Evolutionary conservation across 148 eudicot genomes (phyloP).

Genomic region (Fagopyrum tataricum): DNA sequence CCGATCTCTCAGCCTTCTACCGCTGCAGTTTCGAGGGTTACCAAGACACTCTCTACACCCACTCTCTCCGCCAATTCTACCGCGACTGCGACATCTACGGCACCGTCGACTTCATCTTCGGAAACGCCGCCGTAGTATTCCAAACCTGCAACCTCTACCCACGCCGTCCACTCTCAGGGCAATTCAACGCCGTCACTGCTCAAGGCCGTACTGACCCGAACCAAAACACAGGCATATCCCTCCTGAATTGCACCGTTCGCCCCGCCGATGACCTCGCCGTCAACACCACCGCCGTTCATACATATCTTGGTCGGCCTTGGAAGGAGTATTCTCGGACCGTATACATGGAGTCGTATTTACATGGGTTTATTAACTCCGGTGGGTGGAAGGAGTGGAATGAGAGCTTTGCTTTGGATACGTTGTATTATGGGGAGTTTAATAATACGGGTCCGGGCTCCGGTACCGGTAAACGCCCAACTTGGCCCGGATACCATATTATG

Average conservation of each 20-base stretch:
- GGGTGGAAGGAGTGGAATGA: conserved; percentile 37
- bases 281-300: neutral
- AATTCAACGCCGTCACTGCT: conserved; percentile 25
- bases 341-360: conserved; percentile 27
- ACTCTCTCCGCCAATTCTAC: too few relatives aligned
- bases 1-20: conserved; percentile 6
- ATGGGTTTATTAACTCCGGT: conserved; percentile 20
- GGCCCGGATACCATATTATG: conserved; percentile 33
- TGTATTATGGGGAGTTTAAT: conserved; percentile 24
- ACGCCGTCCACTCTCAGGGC: conserved; percentile 18
- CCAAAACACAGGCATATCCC: conserved; percentile 27
- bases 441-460: conserved; percentile 22
- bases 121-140: conserved; percentile 17
- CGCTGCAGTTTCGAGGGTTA: conserved; percentile 12
- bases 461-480: conserved; percentile 22
- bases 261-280: conserved; percentile 22
- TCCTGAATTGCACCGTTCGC: conserved; percentile 23
- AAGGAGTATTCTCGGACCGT: conserved; percentile 28
- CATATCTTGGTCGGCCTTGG: conserved; percentile 43
- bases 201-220: conserved; percentile 35
- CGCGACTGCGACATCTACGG: too few relatives aligned
- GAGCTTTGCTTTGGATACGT: conserved; percentile 27
- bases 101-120: too few relatives aligned
- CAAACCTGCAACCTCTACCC: conserved; percentile 29
- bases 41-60: conserved; percentile 16